Evolutionary conservation across 495 filamentous ascomycete species (phyloP).

Genomic region (Neurospora sp.): DNA sequence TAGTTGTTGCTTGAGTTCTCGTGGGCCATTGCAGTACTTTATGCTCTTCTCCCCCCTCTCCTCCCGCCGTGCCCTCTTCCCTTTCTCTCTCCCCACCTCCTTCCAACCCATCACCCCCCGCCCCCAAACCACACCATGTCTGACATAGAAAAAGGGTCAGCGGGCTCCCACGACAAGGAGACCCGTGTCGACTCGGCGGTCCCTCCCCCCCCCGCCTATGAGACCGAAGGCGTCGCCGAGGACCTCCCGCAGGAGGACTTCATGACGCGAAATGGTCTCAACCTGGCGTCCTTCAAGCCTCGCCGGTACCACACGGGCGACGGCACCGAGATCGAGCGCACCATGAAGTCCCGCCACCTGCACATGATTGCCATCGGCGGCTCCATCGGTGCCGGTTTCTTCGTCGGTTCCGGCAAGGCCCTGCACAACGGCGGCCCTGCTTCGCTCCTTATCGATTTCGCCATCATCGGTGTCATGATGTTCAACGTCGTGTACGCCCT

Average conservation of each 20-base stretch:
- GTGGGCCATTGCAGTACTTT: not conserved
- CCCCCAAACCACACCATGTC: not conserved
- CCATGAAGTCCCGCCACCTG: conserved; percentile 54
- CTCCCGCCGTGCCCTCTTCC: not conserved
- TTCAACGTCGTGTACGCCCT: conserved; percentile 57
- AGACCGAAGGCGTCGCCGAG: conserved; percentile 6
- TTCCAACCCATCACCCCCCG: not conserved
- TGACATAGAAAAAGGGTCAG: not conserved
- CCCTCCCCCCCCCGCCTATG: conserved; percentile 13
- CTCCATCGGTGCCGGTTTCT: conserved; percentile 58
- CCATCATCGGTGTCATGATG: conserved; percentile 45
- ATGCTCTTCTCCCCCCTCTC: not conserved
- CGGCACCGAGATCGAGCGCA: conserved; percentile 40
- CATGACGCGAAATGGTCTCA: conserved; percentile 42
- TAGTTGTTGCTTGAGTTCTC: not conserved
- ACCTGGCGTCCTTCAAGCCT: conserved; percentile 38
- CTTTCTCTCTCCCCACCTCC: not conserved
- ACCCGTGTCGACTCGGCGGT: not conserved
- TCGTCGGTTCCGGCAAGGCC: conserved; percentile 42
- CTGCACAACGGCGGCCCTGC: conserved; percentile 36
- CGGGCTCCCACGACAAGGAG: conserved; percentile 9
- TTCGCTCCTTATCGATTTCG: conserved; percentile 43
- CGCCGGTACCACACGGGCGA: conserved; percentile 22
- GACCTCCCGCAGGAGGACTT: conserved; percentile 24
- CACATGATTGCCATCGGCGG: conserved; percentile 73